Base-by-base conservation (phyloP, 768 basidiomycete species). In the Leccinum ochraceum region DNA sequence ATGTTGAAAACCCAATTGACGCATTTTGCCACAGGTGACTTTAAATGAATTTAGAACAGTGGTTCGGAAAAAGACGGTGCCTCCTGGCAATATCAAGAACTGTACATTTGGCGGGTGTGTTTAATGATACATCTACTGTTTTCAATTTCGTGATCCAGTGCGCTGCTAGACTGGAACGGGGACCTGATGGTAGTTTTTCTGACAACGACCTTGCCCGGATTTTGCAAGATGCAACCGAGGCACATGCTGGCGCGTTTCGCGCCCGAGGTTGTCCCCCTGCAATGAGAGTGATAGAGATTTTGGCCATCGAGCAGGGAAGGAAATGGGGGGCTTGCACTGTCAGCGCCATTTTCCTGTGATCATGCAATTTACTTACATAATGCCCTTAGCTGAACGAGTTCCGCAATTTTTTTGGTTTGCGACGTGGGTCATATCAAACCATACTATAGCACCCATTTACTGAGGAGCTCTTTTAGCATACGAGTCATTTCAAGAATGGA, bases 301-400 rank as follows among this genome's bases (percentile, higher is more conserved):
- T 92, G 69, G 83, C 83, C 2, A 91, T 92, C 17, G 76, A 85
- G 63, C 86, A 88, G 69, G 80, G 82, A 32, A 77, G 90, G 61
- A 76, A 67, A 20, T 92, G 89, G 89, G 87, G 86, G 24, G 77
- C 79, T n/a, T 92, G 89, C 69, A 88, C 87, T n/a, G 89, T 84
- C 65, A 63, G 85, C 24, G 24, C 3, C 24, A 26, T 4, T 3
- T 37, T 37, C 37, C 17, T 53, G 34, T 30, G 57, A 55, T 53
- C 13, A 28, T 48, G 7, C 7, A n/a, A 4, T 51, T 53, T 52
- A 1, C 37, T 59, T 44, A 34, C 49, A 53, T 22, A 37, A 37
- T 16, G 36, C 10, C 53, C 16, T 1, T 63, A 84, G 83, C 72
- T 89, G 71, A 89, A 89, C 66, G 88, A 90, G 67, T 90, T 90